Percentiles rank a stretch among this genome's conserved stretches.
phyloP scores from a whole-genome alignment of 139 green algal genomes.

The Closterium sp. region DNA sequence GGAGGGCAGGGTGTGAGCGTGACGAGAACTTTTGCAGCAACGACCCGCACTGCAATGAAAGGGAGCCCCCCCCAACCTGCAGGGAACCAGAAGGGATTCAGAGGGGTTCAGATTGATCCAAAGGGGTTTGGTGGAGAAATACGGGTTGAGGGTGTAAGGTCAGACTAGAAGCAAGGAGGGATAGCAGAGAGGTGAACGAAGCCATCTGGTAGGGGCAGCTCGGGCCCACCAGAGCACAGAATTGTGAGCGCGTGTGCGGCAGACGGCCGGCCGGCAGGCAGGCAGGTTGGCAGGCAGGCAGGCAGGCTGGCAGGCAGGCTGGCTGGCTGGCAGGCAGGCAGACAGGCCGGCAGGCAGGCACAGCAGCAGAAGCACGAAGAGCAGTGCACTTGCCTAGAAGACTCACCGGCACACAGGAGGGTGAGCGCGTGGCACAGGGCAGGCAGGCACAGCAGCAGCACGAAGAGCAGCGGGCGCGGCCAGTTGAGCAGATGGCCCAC shows the following conservation, averaged over 20 bases:
- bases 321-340: background rate
- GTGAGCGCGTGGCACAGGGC: background rate
- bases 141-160: no score
- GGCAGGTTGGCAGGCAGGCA: no score
- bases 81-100: no score
- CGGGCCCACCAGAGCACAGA: no score
- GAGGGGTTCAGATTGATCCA: background rate
- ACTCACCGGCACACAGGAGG: background rate
- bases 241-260: no score
- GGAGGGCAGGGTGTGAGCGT: no score
- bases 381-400: background rate
- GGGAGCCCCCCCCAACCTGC: background rate
- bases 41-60: background rate
- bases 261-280: no score
- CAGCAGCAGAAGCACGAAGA: background rate
- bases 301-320: no score
- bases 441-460: background rate
- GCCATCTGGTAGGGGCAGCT: no score
- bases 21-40: background rate
- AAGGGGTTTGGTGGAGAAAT: background rate
- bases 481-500: background rate
- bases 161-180: no score
- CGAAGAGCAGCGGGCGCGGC: background rate
- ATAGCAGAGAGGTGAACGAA: no score
- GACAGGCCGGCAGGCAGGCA: background rate